A percentile compares a stretch with the other conserved stretches of the same genome.
Conservation (phyloP, 768 basidiomycete genomes). For the Sistotremastrum suecicum region DNA sequence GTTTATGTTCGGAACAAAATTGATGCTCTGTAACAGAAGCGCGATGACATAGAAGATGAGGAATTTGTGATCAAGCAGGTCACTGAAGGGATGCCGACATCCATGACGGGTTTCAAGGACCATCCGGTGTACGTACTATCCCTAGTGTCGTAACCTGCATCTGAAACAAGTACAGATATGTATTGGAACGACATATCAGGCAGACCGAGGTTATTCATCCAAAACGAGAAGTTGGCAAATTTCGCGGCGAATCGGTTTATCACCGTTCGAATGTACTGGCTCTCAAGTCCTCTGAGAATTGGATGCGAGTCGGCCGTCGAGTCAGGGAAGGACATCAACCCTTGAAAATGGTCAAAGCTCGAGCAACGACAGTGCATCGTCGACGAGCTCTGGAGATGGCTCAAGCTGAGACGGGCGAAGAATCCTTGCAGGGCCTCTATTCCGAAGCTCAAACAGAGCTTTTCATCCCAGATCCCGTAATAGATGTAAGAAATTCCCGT, state of each 20-base stretch:
- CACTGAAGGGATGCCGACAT: slow-evolving; percentile 87
- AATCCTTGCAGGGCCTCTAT: slow-evolving; percentile 80
- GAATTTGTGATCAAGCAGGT: slow-evolving; percentile 66
- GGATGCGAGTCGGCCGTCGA: slow-evolving; percentile 77
- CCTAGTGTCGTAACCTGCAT: slow-evolving; percentile 1
- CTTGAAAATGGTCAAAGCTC: slow-evolving; percentile 78
- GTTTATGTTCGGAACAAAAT: slow-evolving; percentile 7
- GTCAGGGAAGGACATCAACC: slow-evolving; percentile 68
- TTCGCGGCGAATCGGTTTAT: slow-evolving; percentile 88
- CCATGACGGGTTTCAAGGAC: slow-evolving; percentile 85
- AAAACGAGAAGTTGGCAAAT: slow-evolving; percentile 71
- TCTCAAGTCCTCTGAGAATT: slow-evolving; percentile 86
- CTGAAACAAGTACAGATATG: slow-evolving; percentile 39
- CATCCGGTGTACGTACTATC: slow-evolving; percentile 62
- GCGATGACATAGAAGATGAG: slow-evolving; percentile 88
- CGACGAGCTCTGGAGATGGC: slow-evolving; percentile 60
- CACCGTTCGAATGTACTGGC: slow-evolving; percentile 70
- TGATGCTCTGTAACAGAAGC: slow-evolving; percentile 37
- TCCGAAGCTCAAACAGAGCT: slow-evolving; percentile 71
- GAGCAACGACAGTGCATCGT: slow-evolving; percentile 66
- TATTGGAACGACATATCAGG: slow-evolving; percentile 74
- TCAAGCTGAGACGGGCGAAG: slow-evolving; percentile 30
- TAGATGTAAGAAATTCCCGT: slow-evolving; percentile 46
- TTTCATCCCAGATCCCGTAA: slow-evolving; percentile 66
- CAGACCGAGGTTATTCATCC: slow-evolving; percentile 79